Conservation (phyloP, 768 basidiomycete species). For the Stropharia rugosoannulata region DNA sequence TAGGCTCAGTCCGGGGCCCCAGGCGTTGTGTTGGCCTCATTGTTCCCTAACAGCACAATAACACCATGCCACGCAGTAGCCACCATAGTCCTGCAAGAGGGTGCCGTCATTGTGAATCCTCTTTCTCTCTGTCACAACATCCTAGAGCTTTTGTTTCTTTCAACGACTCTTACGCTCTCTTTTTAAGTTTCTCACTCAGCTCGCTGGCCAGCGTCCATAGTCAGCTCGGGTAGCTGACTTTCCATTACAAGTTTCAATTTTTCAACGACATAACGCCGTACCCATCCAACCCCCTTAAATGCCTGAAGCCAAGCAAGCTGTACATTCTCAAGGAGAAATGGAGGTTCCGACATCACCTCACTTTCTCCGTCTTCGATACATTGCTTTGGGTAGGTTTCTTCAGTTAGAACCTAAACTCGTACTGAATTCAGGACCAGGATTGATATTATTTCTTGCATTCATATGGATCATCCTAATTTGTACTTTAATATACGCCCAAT, state of each 20-base stretch:
- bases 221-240: conserved; percentile 3
- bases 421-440: conserved; percentile 13
- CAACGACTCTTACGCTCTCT: neutral
- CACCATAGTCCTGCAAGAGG: neutral
- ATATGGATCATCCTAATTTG: conserved; percentile 27
- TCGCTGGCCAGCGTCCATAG: neutral
- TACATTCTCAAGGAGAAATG: neutral
- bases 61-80: neutral
- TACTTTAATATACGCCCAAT: conserved; percentile 24
- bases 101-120: neutral
- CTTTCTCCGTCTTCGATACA: conserved; percentile 6
- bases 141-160: neutral
- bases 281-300: too few species aligned
- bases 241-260: neutral
- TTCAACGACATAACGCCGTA: neutral
- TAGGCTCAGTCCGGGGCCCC: too few species aligned
- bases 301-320: conserved; percentile 37
- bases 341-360: neutral
- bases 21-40: neutral
- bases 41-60: neutral
- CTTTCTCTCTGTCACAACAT: neutral
- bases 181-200: neutral
- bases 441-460: conserved; percentile 23
- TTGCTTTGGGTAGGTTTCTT: conserved; percentile 1
- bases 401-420: neutral